Percentiles rank a stretch among this genome's conserved stretches.
Evolutionary conservation across 352 stramenopile species (phyloP).

Genomic region (Ochromonadaceae sp.): DNA sequence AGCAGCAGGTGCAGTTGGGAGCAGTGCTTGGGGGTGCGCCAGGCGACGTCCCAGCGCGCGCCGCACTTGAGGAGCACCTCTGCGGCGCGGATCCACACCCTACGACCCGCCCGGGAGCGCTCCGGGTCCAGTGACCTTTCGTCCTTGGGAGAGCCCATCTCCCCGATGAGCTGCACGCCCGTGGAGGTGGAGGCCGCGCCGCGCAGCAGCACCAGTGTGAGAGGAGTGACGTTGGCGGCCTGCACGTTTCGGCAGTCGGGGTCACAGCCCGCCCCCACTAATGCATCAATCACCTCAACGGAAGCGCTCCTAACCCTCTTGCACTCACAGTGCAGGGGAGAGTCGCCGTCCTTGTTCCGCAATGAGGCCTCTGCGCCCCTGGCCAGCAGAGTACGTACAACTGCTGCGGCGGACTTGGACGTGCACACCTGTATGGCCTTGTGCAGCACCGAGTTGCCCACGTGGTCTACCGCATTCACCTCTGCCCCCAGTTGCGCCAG

Average conservation of each 20-base stretch:
- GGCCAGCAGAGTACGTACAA: slow-evolving; percentile 12
- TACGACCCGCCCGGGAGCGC: too few species aligned
- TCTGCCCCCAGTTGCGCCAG: slow-evolving; percentile 17
- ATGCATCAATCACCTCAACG: neutral
- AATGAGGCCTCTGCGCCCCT: slow-evolving; percentile 4
- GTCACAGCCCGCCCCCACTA: neutral
- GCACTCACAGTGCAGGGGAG: slow-evolving; percentile 22
- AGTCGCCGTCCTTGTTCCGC: slow-evolving; percentile 21
- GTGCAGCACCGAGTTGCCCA: slow-evolving; percentile 26
- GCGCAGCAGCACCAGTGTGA: neutral
- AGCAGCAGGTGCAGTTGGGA: slow-evolving; percentile 11
- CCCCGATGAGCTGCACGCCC: neutral
- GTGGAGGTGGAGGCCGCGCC: neutral
- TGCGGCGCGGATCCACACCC: slow-evolving; percentile 11
- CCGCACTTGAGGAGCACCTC: slow-evolving; percentile 1
- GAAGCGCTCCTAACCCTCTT: neutral
- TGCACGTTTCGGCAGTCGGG: neutral
- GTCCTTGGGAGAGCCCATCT: too few species aligned
- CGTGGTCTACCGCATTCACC: slow-evolving; percentile 19
- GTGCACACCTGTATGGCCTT: slow-evolving; percentile 27
- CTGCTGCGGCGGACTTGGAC: neutral
- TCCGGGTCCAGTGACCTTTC: too few species aligned
- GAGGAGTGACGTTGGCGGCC: neutral
- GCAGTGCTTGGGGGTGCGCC: neutral
- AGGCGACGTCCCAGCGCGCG: neutral